A percentile compares a stretch with the other conserved stretches of the same genome.
Evolutionary conservation across 345 rosid genomes (phyloP).

Genomic region (Heritiera fomes): DNA sequence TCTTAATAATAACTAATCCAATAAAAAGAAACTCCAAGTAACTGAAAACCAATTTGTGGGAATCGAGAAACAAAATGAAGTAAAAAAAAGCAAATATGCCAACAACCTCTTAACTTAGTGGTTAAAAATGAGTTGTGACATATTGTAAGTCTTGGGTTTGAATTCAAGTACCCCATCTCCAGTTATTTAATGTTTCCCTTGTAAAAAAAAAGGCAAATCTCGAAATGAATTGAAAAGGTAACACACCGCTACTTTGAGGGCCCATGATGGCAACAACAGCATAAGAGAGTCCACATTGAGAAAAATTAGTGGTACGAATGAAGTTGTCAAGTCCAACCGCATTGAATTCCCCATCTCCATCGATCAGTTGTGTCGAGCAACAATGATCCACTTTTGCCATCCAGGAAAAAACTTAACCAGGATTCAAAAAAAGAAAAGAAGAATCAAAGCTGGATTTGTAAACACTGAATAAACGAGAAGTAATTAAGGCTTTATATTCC

Average conservation of each 20-base stretch:
- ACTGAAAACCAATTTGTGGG: not conserved
- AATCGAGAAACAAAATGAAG: not conserved
- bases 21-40: not conserved
- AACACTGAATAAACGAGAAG: not conserved
- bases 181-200: no score
- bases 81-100: no score
- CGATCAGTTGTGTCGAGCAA: constrained; percentile 60
- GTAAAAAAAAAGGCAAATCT: not conserved
- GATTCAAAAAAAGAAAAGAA: not conserved
- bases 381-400: constrained; percentile 25
- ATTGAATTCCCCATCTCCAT: constrained; percentile 61
- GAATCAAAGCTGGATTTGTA: not conserved
- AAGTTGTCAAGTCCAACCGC: constrained; percentile 60
- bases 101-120: no score
- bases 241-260: constrained; percentile 80
- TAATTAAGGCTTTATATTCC: not conserved
- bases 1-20: not conserved
- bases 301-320: constrained; percentile 46
- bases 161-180: no score
- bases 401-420: not conserved
- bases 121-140: no score
- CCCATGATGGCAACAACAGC: constrained; percentile 89
- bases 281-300: constrained; percentile 74
- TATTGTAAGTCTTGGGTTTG: no score
- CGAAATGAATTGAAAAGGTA: not conserved